phyloP scores from a whole-genome alignment of 148 eudicot species.

The Cornus kousa region DNA sequence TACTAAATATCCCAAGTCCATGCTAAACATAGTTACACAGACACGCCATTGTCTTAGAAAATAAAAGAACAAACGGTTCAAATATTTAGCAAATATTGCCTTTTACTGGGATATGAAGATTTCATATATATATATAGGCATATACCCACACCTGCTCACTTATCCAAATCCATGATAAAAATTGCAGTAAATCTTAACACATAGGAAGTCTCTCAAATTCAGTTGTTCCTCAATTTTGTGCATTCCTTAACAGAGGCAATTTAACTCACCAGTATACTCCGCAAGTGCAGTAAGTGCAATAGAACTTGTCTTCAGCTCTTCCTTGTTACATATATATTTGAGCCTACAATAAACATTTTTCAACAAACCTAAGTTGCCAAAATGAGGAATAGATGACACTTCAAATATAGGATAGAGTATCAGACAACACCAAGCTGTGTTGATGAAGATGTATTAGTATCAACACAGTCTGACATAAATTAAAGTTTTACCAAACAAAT shows the following conservation, averaged over 20 bases:
- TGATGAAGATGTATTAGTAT: neutral
- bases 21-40: too few species aligned
- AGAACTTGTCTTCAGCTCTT: constrained; percentile 80
- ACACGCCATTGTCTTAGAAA: too few species aligned
- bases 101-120: too few species aligned
- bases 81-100: too few species aligned
- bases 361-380: neutral
- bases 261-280: constrained; percentile 67
- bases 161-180: too few species aligned
- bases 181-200: too few species aligned
- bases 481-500: neutral
- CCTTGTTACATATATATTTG: constrained; percentile 82
- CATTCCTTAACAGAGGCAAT: neutral
- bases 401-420: neutral
- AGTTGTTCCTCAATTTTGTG: too few species aligned
- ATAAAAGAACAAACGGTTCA: too few species aligned
- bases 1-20: too few species aligned
- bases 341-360: constrained; percentile 53
- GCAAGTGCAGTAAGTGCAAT: constrained; percentile 84
- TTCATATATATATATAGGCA: too few species aligned
- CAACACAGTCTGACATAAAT: neutral
- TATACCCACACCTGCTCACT: too few species aligned
- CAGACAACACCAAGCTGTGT: neutral
- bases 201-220: too few species aligned
- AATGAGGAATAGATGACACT: neutral